Evolutionary conservation across 345 rosid genomes (phyloP).

Genomic region (Eucalyptus camaldulensis): DNA sequence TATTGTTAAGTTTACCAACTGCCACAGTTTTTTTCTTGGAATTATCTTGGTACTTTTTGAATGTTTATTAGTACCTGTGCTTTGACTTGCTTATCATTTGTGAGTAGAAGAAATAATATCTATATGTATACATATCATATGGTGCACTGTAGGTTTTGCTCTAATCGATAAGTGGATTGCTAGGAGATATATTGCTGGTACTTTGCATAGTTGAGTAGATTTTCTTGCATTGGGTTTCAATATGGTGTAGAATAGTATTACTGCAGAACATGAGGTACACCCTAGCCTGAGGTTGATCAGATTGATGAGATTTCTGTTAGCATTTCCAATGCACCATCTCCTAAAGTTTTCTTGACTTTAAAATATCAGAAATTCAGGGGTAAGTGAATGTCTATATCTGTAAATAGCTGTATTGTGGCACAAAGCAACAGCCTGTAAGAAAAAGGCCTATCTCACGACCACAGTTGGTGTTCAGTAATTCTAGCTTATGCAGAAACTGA

Average conservation of each 20-base stretch:
- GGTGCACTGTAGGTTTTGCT: background rate
- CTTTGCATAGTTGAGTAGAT: background rate
- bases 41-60: background rate
- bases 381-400: background rate
- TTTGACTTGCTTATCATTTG: background rate
- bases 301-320: background rate
- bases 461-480: background rate
- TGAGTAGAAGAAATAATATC: background rate
- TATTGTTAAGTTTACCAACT: background rate
- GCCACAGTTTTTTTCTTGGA: background rate
- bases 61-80: background rate
- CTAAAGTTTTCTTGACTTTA: background rate
- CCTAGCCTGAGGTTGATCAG: background rate
- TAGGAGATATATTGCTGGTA: background rate
- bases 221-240: background rate
- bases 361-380: background rate
- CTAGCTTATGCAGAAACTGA: background rate
- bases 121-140: background rate
- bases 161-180: background rate
- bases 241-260: background rate
- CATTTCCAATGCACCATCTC: background rate
- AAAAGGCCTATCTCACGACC: background rate
- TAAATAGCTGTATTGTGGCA: background rate
- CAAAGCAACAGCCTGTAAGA: background rate
- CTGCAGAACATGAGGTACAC: background rate